These are phyloP conservation scores for Xylaria intraflava DNA, from an alignment of 495 filamentous ascomycete genomes.

Conservation along the genomic window DNA sequence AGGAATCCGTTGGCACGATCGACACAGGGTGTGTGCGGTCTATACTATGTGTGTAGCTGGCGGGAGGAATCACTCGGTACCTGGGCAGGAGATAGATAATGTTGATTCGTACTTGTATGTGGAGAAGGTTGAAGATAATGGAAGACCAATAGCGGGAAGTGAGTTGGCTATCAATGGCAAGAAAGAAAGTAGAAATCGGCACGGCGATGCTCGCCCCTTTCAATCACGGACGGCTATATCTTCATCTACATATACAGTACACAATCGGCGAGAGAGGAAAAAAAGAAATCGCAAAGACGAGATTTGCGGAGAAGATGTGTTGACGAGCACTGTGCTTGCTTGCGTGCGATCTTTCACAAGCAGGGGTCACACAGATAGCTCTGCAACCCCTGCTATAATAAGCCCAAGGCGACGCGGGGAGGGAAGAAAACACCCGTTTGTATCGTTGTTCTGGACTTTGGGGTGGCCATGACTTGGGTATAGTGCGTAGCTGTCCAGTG, in stretches of 20 bases:
- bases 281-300: neutral
- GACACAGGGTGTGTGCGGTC: neutral
- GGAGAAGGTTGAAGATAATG: neutral
- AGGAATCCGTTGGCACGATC: neutral
- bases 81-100: neutral
- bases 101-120: neutral
- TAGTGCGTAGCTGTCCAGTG: neutral
- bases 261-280: neutral
- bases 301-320: constrained; percentile 5
- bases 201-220: constrained; percentile 6
- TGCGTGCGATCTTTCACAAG: neutral
- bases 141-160: neutral
- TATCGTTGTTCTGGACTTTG: neutral
- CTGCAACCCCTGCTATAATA: constrained; percentile 2
- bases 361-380: constrained; percentile 5
- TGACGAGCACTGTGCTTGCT: neutral
- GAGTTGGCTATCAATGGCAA: neutral
- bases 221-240: neutral
- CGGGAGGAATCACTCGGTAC: neutral
- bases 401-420: constrained; percentile 1
- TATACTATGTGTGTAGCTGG: neutral
- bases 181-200: neutral
- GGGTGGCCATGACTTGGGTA: neutral
- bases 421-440: neutral
- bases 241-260: constrained; percentile 3